Evolutionary conservation across 2,329 filamentous ascomycete genomes (phyloP).

Genomic region (Rhytidhysteron rufulum): DNA sequence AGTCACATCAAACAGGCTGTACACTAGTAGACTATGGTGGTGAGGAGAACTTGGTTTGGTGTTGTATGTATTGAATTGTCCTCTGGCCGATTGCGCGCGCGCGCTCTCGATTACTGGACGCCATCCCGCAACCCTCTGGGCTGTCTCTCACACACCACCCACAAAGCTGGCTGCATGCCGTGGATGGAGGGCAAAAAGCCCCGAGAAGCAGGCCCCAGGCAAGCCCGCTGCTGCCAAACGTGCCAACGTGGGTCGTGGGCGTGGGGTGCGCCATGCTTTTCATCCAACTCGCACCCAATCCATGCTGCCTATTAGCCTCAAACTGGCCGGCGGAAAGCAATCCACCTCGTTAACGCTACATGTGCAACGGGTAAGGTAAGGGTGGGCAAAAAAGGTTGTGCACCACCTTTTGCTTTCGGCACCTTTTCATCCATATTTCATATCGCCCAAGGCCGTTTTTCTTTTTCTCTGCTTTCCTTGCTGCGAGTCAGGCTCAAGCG

Average conservation of each 20-base stretch:
- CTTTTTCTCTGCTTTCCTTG: conserved; percentile 23
- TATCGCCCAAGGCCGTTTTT: too few relatives aligned
- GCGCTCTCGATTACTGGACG: background rate
- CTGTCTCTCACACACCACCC: too few relatives aligned
- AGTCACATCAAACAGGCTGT: background rate
- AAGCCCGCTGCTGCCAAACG: too few relatives aligned
- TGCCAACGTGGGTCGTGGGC: background rate
- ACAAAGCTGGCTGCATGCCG: background rate
- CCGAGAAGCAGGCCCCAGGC: background rate
- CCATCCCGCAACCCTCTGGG: background rate
- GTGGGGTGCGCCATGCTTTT: conserved; percentile 2
- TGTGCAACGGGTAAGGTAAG: conserved; percentile 15
- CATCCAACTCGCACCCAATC: background rate
- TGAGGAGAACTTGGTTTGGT: too few relatives aligned
- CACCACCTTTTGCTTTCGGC: conserved; percentile 20
- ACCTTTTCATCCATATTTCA: conserved; percentile 14
- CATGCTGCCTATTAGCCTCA: conserved; percentile 4
- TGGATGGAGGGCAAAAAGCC: background rate
- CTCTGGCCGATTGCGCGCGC: background rate
- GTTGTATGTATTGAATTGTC: background rate
- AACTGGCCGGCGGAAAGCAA: conserved; percentile 3
- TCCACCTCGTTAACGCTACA: conserved; percentile 16
- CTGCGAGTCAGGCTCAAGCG: conserved; percentile 27
- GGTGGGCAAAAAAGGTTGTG: conserved; percentile 21
- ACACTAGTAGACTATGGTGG: too few relatives aligned